Base-by-base conservation (phyloP, 2,329 filamentous ascomycete genomes). In the Zymoseptoria pseudotritici region DNA sequence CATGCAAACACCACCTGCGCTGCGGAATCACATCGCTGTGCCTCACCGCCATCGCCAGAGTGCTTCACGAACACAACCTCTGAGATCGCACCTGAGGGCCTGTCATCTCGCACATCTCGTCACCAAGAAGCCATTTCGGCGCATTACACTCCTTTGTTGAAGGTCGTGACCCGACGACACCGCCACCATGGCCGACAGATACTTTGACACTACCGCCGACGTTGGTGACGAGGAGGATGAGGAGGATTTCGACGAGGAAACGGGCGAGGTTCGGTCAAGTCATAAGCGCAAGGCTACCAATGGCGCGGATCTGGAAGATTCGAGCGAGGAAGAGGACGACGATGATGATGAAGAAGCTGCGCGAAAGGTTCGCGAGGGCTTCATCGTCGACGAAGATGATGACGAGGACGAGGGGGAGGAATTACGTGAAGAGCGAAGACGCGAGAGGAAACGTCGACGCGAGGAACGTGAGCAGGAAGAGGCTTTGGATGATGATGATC, bases 331-430 rank as follows among this genome's bases (percentile, higher is more conserved):
- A 71, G 91, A 95, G 64, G 90, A 96, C 36, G 90, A 74, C 21
- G 73, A 95, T 58, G 91, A 96, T 61, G 91, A 96, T 60, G 91
- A 96, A 71, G 91, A 94, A 72, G 91, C 90, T 69, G 87, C 86
- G 64, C 84, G 86, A 67, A 87, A 86, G 74, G 89, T 94, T 77
- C 69, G 80, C 56, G 91, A 96, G 79, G 93, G 92, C 24, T 99
- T 97, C 77, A 97, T 99, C 66, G 91, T 96, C 64, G 91, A 96
- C 70, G 92, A 96, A 70, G 91, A 92, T 62, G 92, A 96, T 70
- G 91, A 93, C 63, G 88, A 90, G 61, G 88, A 88, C 54, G 83
- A 86, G 54, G 86, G 86, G 31, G 84, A 88, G 56, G 87, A 82
- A 56, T 83, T 82, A 67, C 49, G 50, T 7, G 83, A 85, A 63